Base-by-base conservation (phyloP, 2,329 filamentous ascomycete species). In the Thermomyces lanuginosus region DNA sequence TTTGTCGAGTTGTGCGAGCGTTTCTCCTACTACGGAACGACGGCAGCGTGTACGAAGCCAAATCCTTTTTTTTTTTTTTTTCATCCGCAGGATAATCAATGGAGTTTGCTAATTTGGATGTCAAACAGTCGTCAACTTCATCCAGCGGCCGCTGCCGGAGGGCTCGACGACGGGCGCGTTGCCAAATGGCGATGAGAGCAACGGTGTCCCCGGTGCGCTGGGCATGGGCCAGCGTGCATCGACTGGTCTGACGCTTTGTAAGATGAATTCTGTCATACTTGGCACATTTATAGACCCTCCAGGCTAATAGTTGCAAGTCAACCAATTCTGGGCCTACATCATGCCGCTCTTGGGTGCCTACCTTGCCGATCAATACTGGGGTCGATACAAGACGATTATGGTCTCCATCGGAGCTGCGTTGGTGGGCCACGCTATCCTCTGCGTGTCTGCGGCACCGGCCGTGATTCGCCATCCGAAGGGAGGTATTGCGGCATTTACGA, bases 311-410 rank as follows among this genome's bases (percentile, higher is more conserved):
- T n/a, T n/a, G n/a, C n/a, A n/a, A 41, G 38, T 72, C 48, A 73
- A 73, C 48, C 55, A 60, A 35, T 74, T 75, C 52, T 73, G 69
- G 53, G 63, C 66, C 33, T 72, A 72, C 41, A 32, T 71, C 28
- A 68, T 66, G 50, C 69, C 69, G 22, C 56, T 73, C 5, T 35
- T 69, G 12, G 68, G 69, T 36, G 67, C 61, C 10, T 70, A 62
- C 43, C 41, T 76, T 36, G 74, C 76, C 8, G 77, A 83, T 51
- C 64, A 72, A 37, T 74, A 71, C 46, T 64, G 69, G 44, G 76
- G 76, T 9, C 72, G 74, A 33, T 78, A 72, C 51, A 64, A 66
- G 42, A 80, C 76, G 17, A 80, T 81, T 40, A 63, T 72, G 48
- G 67, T 66, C 45, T 74, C 76, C 39, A 47, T 40, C 26, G 19